Conservation (phyloP, 2,329 filamentous ascomycete genomes). For the Orbilia javanica region DNA sequence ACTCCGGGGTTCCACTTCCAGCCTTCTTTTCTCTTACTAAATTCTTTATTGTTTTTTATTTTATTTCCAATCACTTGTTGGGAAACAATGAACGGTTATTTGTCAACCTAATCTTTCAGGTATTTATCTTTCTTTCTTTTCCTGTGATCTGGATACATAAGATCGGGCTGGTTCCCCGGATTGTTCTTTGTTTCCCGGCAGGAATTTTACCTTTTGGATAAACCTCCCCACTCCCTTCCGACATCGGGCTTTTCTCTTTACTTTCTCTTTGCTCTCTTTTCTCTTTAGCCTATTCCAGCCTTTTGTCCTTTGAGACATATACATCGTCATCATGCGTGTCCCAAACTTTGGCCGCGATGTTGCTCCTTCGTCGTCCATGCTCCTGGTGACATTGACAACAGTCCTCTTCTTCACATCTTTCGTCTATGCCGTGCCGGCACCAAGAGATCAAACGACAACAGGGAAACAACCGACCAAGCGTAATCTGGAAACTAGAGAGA, state of each 20-base stretch:
- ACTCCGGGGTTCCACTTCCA: conserved; percentile 2
- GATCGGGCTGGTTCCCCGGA: conserved; percentile 56
- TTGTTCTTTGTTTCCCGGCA: conserved; percentile 37
- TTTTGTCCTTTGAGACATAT: conserved; percentile 21
- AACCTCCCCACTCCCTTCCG: not conserved
- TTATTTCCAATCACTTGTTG: conserved; percentile 15
- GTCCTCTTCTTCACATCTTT: conserved; percentile 31
- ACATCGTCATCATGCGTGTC: conserved; percentile 39
- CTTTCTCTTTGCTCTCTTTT: conserved; percentile 1
- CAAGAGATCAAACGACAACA: conserved; percentile 36
- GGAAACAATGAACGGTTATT: conserved; percentile 11
- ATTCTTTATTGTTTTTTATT: not conserved
- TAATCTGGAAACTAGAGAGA: conserved; percentile 30
- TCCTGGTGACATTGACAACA: conserved; percentile 45
- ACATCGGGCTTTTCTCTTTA: not conserved
- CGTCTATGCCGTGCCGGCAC: conserved; percentile 24
- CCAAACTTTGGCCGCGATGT: conserved; percentile 2
- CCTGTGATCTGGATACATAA: conserved; percentile 40
- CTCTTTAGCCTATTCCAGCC: not conserved
- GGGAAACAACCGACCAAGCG: conserved; percentile 29
- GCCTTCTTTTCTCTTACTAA: conserved; percentile 6
- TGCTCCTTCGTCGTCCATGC: conserved; percentile 23
- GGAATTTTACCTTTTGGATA: conserved; percentile 29
- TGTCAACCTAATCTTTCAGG: conserved; percentile 33
- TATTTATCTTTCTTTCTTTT: conserved; percentile 16